Base-by-base conservation (phyloP, 1,284 basidiomycete genomes). In the Hemileia vastatrix region DNA sequence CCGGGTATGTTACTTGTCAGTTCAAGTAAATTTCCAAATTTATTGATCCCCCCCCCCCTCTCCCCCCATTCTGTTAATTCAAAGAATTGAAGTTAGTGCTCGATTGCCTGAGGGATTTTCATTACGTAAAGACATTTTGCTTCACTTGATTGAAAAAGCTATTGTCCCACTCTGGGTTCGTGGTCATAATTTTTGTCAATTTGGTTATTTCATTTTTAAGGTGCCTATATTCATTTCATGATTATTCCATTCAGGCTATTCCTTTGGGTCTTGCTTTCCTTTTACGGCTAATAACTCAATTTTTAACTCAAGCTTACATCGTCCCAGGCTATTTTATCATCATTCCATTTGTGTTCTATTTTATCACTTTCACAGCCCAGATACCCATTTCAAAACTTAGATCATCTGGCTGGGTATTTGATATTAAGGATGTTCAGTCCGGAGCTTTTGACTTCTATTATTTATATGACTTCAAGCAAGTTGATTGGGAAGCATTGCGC, bases 311-410 rank as follows among this genome's bases (percentile, higher is more conserved):
- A 75, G 92, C 95, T 69, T 82, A 97, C 58, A 82, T 97, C 68
- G 93, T 97, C 74, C 94, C 94, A 1, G 78, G 84, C 19, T 98
- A 81, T 66, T 96, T 97, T 78, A 78, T 95, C 54, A 71, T 83
- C 63, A 90, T 96, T 65, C 90, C 90, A 1, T 71, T 84, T 51
- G 66, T 90, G 15, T 97, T 97, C 77, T 97, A 97, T 76, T 74
- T 87, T 54, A 78, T 92, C 52, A 52, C 73, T 0, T 82, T 90
- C 1, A 80, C 81, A 0, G 82, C 84, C 51, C 83, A 83, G 0
- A 76, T 90, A 51, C 79, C 87, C 66, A 77, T 96, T 15, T 76
- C 74, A 1, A 75, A 76, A 13, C 78, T 97, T 18, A 80, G 91
- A 23, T 71, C 78, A 8, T 76, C 78, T 0, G 89, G 91, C 0